Conservation (phyloP, 306 rosid species). For the Abrus precatorius region DNA sequence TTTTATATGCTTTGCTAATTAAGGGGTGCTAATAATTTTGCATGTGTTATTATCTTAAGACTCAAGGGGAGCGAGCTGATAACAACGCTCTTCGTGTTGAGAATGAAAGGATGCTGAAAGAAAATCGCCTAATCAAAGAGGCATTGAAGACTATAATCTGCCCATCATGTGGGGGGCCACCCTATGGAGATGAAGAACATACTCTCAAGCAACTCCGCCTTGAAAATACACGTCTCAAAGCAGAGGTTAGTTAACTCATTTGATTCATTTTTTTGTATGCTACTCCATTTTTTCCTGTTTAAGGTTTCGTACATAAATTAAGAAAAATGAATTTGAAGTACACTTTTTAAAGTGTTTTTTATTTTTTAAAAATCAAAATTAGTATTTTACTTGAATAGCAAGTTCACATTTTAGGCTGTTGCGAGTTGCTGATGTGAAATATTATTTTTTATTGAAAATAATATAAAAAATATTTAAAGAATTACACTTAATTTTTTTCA, state of each 20-base stretch:
- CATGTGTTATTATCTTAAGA: constrained; percentile 45
- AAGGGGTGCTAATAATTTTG: not conserved
- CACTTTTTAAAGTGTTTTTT: too few species aligned
- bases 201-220: constrained; percentile 47
- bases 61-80: constrained; percentile 56
- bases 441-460: too few species aligned
- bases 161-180: constrained; percentile 70
- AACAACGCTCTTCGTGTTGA: constrained; percentile 56
- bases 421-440: too few species aligned
- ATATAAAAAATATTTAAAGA: too few species aligned
- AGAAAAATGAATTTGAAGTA: too few species aligned
- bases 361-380: too few species aligned
- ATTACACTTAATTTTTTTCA: too few species aligned
- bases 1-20: not conserved
- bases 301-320: too few species aligned
- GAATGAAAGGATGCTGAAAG: constrained; percentile 64
- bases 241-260: constrained; percentile 59
- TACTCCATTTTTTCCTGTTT: too few species aligned
- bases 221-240: constrained; percentile 61
- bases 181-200: constrained; percentile 53
- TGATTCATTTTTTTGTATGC: not conserved
- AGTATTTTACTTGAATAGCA: too few species aligned
- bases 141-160: constrained; percentile 59
- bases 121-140: constrained; percentile 58
- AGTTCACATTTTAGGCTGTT: too few species aligned